Conservation (phyloP, 176 grass and related monocot genomes). For the Themeda triandra region DNA sequence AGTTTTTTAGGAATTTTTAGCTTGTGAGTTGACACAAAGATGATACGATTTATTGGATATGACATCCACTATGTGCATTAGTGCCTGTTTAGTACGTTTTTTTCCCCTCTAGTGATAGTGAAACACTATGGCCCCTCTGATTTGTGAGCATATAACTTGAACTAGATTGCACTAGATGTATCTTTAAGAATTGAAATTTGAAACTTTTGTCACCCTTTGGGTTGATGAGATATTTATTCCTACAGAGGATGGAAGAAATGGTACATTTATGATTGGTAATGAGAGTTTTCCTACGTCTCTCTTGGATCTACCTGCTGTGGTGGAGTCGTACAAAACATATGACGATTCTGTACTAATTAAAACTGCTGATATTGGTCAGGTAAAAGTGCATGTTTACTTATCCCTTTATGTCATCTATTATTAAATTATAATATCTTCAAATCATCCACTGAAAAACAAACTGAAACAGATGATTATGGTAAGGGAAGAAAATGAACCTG, state of each 20-base stretch:
- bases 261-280: slow-evolving; percentile 81
- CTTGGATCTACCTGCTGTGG: slow-evolving; percentile 74
- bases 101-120: not conserved
- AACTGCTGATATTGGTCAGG: slow-evolving; percentile 88
- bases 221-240: not conserved
- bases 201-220: not conserved
- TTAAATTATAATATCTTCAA: slow-evolving; percentile 8
- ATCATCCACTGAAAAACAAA: slow-evolving; percentile 11
- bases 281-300: slow-evolving; percentile 76
- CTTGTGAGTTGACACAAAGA: not conserved
- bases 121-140: not conserved
- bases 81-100: not conserved
- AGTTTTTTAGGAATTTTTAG: not conserved
- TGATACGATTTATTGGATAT: not conserved
- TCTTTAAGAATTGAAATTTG: not conserved
- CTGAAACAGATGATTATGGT: slow-evolving; percentile 79
- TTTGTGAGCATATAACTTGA: not conserved
- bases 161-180: not conserved
- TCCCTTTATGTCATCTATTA: not conserved
- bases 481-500: slow-evolving; percentile 67
- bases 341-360: slow-evolving; percentile 88
- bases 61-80: not conserved
- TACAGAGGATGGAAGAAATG: slow-evolving; percentile 89
- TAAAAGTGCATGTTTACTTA: slow-evolving; percentile 23
- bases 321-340: slow-evolving; percentile 94